A percentile compares a stretch with the other conserved stretches of the same genome.
Evolutionary conservation across 116 monocot species (phyloP).

Genomic region (Thalassia testudinum): DNA sequence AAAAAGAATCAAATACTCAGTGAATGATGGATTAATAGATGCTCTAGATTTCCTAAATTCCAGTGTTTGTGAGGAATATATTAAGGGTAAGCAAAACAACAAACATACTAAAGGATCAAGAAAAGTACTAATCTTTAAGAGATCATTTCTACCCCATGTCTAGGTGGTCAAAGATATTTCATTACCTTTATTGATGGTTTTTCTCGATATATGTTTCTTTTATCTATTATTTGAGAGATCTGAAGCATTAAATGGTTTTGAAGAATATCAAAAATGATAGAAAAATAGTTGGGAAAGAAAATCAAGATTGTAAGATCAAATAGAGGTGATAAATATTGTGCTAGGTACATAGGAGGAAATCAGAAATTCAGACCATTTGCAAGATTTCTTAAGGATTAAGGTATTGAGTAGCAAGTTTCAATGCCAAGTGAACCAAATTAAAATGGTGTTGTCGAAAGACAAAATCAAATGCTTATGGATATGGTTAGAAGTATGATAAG

Average conservation of each 20-base stretch:
- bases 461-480: no score
- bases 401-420: background rate
- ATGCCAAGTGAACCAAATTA: background rate
- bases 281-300: constrained; percentile 8
- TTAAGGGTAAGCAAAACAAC: constrained; percentile 10
- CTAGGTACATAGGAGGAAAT: background rate
- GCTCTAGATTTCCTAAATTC: constrained; percentile 14
- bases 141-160: constrained; percentile 1
- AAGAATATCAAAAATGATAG: constrained; percentile 4
- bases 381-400: constrained; percentile 6
- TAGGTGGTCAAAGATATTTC: constrained; percentile 9
- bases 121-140: background rate
- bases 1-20: constrained; percentile 9
- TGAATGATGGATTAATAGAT: constrained; percentile 11
- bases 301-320: constrained; percentile 12
- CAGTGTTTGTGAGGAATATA: constrained; percentile 8
- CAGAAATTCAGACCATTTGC: constrained; percentile 5
- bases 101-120: constrained; percentile 7
- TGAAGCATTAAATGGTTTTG: constrained; percentile 10
- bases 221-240: constrained; percentile 13
- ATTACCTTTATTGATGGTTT: constrained; percentile 10
- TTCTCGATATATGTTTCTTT: constrained; percentile 12
- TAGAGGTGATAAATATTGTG: constrained; percentile 13
- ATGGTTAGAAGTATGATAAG: constrained; percentile 11
- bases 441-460: no score